Evolutionary conservation across 164 flowering plant species (phyloP).

Genomic region (Santalum album): DNA sequence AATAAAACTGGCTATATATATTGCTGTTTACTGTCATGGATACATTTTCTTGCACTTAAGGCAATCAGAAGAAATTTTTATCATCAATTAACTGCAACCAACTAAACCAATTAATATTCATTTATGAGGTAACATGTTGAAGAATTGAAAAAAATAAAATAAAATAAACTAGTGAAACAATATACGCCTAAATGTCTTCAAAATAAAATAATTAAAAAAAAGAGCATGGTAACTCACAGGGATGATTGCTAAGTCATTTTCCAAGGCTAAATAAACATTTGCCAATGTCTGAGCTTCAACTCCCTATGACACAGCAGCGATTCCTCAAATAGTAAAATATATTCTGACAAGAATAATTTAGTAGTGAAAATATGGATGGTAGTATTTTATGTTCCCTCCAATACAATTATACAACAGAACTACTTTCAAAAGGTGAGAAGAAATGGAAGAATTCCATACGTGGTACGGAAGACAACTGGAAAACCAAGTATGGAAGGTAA

Average conservation of each 20-base stretch:
- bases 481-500: neutral
- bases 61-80: too few species aligned
- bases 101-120: too few species aligned
- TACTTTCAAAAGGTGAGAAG: neutral
- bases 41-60: too few species aligned
- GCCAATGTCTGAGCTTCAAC: constrained; percentile 98
- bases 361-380: too few species aligned
- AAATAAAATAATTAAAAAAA: neutral
- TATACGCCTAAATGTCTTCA: too few species aligned
- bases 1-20: too few species aligned
- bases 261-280: constrained; percentile 89
- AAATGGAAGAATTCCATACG: neutral
- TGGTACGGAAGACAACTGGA: neutral
- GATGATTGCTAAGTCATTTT: constrained; percentile 86
- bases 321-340: neutral
- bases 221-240: constrained; percentile 43
- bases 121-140: too few species aligned
- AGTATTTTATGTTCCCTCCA: too few species aligned
- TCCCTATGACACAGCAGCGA: constrained; percentile 45
- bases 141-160: too few species aligned
- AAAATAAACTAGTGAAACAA: too few species aligned
- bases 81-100: too few species aligned
- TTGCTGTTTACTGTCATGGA: too few species aligned
- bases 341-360: neutral
- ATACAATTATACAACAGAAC: neutral